Base-by-base conservation (phyloP, 2,329 filamentous ascomycete species). In the Chaetoscypha palmicola region DNA sequence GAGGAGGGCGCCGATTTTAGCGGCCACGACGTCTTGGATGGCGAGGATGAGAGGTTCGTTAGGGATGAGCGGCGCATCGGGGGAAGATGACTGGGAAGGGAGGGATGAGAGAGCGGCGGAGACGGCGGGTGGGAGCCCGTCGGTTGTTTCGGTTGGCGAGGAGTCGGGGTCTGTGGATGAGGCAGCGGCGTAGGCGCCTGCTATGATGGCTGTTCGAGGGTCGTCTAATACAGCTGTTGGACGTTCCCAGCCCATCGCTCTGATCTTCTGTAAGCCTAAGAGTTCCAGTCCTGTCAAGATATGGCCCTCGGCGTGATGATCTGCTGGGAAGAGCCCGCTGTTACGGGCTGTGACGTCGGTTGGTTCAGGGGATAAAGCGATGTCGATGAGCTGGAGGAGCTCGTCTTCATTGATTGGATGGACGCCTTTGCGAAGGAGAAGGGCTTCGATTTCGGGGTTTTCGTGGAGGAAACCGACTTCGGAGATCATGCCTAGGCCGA, bases 371-470 rank as follows among this genome's bases (percentile, higher is more conserved):
- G 38, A 12, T 14, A 50, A 24, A 3, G 40, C 21, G 5, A 49
- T 19, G 24, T 50, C 45, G 3, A 50, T 16, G 2, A 50, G 22
- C 22, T 48, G 38, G 12, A 50, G 31, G 11, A 48, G 40, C 20
- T 48, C 48, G 2, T 48, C 43, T 28, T 48, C 46, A 30, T 58
- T 59, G 22, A 67, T 49, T 0, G 61, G 54, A 24, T 64, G 60
- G 34, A 67, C 58, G 1, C 63, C 67, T 24, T 61, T 63, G 11
- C 64, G 60, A 4, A 54, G 47, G 2, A 69, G 55, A 7, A 63
- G 40, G 2, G 51, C 54, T 46, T 67, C 63, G 14, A 68, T 59
- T 2, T 64, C 60, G 0, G 58, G 58, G 31, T 64, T 60, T 23
- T 67, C 63, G 38, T 61, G 55, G 2, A 66, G 49, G 41, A 62